Conservation (phyloP, 2,329 filamentous ascomycete species). For the Chaetomiaceae sp. region DNA sequence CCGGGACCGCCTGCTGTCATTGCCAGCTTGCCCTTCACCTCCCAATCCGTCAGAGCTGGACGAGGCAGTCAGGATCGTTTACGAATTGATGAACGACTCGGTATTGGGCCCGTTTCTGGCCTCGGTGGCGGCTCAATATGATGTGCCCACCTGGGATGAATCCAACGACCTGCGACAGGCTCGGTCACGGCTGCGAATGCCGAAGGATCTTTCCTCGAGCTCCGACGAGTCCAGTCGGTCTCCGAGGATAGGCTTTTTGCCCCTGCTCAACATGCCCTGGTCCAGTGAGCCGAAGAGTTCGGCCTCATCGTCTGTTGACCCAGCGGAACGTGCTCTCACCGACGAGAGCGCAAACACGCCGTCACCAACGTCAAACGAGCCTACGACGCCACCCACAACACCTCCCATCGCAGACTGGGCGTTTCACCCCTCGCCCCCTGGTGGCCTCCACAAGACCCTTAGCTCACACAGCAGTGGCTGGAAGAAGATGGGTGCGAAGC, state of each 20-base stretch:
- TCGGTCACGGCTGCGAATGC: slow-evolving; percentile 35
- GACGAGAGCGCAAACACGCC: slow-evolving; percentile 61
- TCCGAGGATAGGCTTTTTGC: slow-evolving; percentile 39
- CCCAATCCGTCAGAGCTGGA: slow-evolving; percentile 70
- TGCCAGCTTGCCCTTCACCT: slow-evolving; percentile 54
- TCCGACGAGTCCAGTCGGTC: slow-evolving; percentile 37
- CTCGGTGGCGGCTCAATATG: slow-evolving; percentile 38
- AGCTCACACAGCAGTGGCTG: slow-evolving; percentile 52
- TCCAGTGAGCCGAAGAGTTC: slow-evolving; percentile 35
- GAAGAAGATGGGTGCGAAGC: slow-evolving; percentile 58
- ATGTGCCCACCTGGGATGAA: slow-evolving; percentile 34
- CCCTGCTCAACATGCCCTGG: slow-evolving; percentile 36
- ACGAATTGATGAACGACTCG: slow-evolving; percentile 96
- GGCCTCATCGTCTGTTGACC: slow-evolving; percentile 40
- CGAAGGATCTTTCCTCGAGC: slow-evolving; percentile 29
- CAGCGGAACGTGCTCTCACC: slow-evolving; percentile 44
- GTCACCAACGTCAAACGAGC: slow-evolving; percentile 51
- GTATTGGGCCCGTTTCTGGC: slow-evolving; percentile 90
- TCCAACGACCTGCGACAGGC: slow-evolving; percentile 31
- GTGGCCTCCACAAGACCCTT: slow-evolving; percentile 48
- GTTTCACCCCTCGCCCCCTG: slow-evolving; percentile 47
- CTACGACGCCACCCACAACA: slow-evolving; percentile 68
- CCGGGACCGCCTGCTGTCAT: slow-evolving; percentile 68
- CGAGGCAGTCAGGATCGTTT: slow-evolving; percentile 78
- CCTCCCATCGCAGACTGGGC: slow-evolving; percentile 57